These are phyloP conservation scores for Trichosporon sp. DNA, from an alignment of 1,284 basidiomycete genomes.

Conservation along the genomic window DNA sequence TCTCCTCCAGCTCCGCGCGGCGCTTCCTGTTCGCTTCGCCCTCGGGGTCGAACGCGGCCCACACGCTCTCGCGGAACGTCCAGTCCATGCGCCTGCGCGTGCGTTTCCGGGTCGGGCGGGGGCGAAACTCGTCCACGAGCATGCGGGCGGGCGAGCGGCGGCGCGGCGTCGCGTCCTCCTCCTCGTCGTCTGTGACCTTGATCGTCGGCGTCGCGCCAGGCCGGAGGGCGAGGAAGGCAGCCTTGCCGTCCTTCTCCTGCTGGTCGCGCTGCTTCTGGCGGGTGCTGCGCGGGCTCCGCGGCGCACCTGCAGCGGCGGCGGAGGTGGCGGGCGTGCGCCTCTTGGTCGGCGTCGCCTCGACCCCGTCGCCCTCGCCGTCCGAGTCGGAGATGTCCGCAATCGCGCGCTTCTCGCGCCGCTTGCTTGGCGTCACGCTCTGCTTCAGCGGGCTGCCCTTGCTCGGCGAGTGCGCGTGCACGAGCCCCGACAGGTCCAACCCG, in stretches of 20 bases:
- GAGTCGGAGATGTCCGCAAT: not conserved
- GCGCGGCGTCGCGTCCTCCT: not conserved
- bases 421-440: constrained; percentile 27
- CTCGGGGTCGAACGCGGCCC: not conserved
- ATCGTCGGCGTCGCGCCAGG: constrained; percentile 20
- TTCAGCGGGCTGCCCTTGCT: constrained; percentile 25
- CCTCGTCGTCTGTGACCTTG: not conserved
- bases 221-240: constrained; percentile 40
- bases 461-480: constrained; percentile 26
- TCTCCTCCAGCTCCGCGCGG: not conserved
- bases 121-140: not conserved
- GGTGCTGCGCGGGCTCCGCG: not conserved
- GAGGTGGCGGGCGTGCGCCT: constrained; percentile 27
- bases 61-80: constrained; percentile 14
- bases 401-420: not conserved
- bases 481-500: constrained; percentile 28
- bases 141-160: constrained; percentile 1
- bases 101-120: not conserved
- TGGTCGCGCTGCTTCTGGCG: not conserved
- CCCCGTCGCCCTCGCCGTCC: constrained; percentile 19
- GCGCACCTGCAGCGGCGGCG: not conserved
- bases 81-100: constrained; percentile 6
- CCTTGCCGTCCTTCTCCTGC: constrained; percentile 22
- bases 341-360: constrained; percentile 16
- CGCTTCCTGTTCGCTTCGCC: not conserved